A percentile compares a stretch with the other conserved stretches of the same genome.
These are phyloP conservation scores for Starmerella floris DNA, from an alignment of 805 yeast genomes.

Conservation along the genomic window DNA sequence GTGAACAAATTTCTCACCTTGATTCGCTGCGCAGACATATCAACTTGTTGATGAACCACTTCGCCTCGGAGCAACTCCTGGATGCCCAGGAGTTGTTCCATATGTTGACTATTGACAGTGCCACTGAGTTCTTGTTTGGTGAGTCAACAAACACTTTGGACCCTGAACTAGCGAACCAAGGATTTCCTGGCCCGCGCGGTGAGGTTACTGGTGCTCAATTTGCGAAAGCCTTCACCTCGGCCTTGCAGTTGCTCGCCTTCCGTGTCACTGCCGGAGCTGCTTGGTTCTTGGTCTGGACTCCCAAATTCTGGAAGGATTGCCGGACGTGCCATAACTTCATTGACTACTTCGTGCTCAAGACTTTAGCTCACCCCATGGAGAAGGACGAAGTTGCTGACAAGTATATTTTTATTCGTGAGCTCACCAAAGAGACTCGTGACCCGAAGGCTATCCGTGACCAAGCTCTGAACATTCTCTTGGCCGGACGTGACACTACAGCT, in stretches of 20 bases:
- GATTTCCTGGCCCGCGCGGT: constrained; percentile 18
- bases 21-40: constrained; percentile 23
- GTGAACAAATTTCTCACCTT: constrained; percentile 22
- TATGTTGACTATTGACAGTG: constrained; percentile 23
- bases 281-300: constrained; percentile 20
- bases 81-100: constrained; percentile 19
- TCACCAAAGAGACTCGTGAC: constrained; percentile 38
- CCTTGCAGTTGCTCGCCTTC: constrained; percentile 17
- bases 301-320: constrained; percentile 28
- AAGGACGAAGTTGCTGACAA: constrained; percentile 26
- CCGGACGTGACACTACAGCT: constrained; percentile 47
- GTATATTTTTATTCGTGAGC: constrained; percentile 37
- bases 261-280: constrained; percentile 19
- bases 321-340: constrained; percentile 29
- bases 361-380: constrained; percentile 27
- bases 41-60: constrained; percentile 16
- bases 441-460: constrained; percentile 38
- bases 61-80: constrained; percentile 4
- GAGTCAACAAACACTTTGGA: constrained; percentile 22
- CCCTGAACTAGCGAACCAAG: constrained; percentile 8
- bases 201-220: constrained; percentile 20
- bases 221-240: constrained; percentile 21
- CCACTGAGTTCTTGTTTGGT: constrained; percentile 24
- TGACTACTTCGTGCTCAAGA: constrained; percentile 32
- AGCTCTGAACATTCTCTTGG: constrained; percentile 38